These are phyloP conservation scores for Tirmania nivea DNA, from an alignment of 495 filamentous ascomycete genomes.

Conservation along the genomic window DNA sequence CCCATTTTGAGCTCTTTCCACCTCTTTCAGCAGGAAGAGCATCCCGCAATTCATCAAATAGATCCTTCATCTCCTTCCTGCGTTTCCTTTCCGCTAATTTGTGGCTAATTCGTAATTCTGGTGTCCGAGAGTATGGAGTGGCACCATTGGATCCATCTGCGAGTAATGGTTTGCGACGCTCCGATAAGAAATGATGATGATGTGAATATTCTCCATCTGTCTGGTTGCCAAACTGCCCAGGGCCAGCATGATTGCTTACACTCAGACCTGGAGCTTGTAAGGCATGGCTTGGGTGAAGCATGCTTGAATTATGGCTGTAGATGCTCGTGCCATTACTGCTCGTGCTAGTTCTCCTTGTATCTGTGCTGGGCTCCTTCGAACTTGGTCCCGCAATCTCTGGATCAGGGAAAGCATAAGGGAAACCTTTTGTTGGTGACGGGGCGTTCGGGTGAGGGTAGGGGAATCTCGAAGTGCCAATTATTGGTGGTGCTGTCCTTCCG, in stretches of 20 bases:
- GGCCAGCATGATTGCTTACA: not conserved
- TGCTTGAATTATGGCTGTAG: conserved; percentile 11
- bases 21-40: conserved; percentile 70
- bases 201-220: conserved; percentile 10
- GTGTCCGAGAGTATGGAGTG: conserved; percentile 71
- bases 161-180: conserved; percentile 6
- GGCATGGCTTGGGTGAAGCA: conserved; percentile 6
- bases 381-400: conserved; percentile 16
- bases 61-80: conserved; percentile 91
- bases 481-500: conserved; percentile 11
- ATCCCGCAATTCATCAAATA: conserved; percentile 70
- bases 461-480: conserved; percentile 15
- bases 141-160: not conserved
- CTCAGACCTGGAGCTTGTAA: not conserved
- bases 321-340: conserved; percentile 15
- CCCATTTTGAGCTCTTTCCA: conserved; percentile 96
- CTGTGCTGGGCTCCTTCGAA: conserved; percentile 9
- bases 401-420: conserved; percentile 19
- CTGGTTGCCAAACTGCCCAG: conserved; percentile 4
- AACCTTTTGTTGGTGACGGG: conserved; percentile 19
- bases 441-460: conserved; percentile 19
- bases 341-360: conserved; percentile 11
- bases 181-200: conserved; percentile 12
- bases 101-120: conserved; percentile 83
- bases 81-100: conserved; percentile 93